phyloP scores from a whole-genome alignment of 176 grass and related monocot species.

The Rhipidocladum racemiflorum region DNA sequence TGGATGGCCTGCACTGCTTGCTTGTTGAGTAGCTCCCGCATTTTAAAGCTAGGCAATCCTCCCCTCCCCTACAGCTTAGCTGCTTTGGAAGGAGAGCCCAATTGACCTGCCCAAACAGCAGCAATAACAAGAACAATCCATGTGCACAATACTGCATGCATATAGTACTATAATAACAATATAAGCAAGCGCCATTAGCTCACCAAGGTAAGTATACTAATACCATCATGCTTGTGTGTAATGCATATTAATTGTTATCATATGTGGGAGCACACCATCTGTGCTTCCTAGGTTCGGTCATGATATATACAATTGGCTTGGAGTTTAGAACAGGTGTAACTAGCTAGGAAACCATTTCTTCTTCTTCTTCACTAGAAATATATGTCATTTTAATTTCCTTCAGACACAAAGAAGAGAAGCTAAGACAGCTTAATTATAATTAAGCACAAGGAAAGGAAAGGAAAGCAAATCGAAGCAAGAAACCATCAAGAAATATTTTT shows the following conservation, averaged over 20 bases:
- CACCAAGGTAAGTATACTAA: background rate
- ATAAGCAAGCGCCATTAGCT: background rate
- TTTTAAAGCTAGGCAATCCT: slow-evolving; percentile 22
- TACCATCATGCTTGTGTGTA: background rate
- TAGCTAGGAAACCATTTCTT: background rate
- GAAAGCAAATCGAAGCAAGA: slow-evolving; percentile 23
- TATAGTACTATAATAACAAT: background rate
- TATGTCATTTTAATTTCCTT: background rate
- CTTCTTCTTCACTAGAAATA: background rate
- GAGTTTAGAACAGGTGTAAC: background rate
- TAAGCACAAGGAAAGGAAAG: slow-evolving; percentile 21
- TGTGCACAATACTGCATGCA: slow-evolving; percentile 33
- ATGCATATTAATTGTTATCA: slow-evolving; percentile 49
- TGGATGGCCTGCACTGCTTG: slow-evolving; percentile 5
- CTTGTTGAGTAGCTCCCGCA: slow-evolving; percentile 16
- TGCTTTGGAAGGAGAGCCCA: slow-evolving; percentile 55
- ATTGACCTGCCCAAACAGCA: slow-evolving; percentile 49
- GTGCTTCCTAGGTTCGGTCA: slow-evolving; percentile 10
- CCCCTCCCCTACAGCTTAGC: slow-evolving; percentile 2
- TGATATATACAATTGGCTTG: background rate
- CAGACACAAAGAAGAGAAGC: background rate
- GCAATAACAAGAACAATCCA: slow-evolving; percentile 50
- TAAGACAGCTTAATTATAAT: slow-evolving; percentile 5
- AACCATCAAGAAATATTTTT: slow-evolving; percentile 29
- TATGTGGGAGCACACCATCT: slow-evolving; percentile 38